phyloP scores from a whole-genome alignment of 768 basidiomycete genomes.

The Cystofilobasidium macerans region DNA sequence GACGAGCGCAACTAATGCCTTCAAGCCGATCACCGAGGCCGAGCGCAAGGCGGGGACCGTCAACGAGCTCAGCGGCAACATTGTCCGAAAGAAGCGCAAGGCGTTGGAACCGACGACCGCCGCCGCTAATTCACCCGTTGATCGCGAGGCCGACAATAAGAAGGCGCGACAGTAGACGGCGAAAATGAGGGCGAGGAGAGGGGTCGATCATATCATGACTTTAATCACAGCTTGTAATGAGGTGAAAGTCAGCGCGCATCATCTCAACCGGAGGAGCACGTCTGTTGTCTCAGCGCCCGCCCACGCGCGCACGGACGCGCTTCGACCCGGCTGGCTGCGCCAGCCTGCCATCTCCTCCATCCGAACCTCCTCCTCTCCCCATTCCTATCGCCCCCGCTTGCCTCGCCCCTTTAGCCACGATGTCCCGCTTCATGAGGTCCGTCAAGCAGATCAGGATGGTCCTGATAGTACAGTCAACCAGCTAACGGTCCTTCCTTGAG shows the following conservation, averaged over 20 bases:
- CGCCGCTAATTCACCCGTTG: slow-evolving; percentile 30
- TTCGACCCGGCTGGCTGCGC: too few relatives aligned
- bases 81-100: slow-evolving; percentile 4
- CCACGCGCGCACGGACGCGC: too few relatives aligned
- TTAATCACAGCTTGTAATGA: too few relatives aligned
- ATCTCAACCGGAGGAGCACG: too few relatives aligned
- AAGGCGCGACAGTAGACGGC: not conserved
- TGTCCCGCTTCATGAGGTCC: slow-evolving; percentile 77
- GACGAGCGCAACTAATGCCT: slow-evolving; percentile 26
- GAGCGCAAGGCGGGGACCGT: not conserved
- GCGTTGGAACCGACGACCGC: too few relatives aligned
- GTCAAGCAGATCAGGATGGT: slow-evolving; percentile 24
- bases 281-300: too few relatives aligned
- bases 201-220: too few relatives aligned
- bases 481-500: too few relatives aligned
- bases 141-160: slow-evolving; percentile 4
- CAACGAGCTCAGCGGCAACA: not conserved
- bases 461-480: not conserved
- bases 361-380: not conserved
- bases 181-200: too few relatives aligned
- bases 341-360: not conserved
- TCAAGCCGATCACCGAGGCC: slow-evolving; percentile 20
- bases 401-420: slow-evolving; percentile 32
- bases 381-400: not conserved
- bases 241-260: too few relatives aligned